Evolutionary conservation across 345 rosid species (phyloP).

Genomic region (Aurinia saxatilis): DNA sequence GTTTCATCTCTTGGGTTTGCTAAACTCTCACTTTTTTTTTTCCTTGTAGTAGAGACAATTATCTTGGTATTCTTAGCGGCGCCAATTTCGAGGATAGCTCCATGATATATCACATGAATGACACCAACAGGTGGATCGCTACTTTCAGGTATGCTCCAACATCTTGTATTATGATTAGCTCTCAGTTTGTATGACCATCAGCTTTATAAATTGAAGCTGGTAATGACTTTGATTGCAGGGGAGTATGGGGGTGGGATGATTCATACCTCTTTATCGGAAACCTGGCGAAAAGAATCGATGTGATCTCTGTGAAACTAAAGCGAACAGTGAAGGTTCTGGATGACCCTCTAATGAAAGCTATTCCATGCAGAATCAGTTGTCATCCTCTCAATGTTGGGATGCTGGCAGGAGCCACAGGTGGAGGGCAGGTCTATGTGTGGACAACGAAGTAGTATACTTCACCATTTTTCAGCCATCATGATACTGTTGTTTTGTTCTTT

Average conservation of each 20-base stretch:
- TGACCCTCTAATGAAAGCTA: slow-evolving; percentile 44
- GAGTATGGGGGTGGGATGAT: slow-evolving; percentile 95
- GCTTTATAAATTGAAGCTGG: neutral
- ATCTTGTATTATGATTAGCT: neutral
- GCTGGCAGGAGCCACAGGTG: slow-evolving; percentile 64
- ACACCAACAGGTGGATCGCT: slow-evolving; percentile 63
- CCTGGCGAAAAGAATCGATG: slow-evolving; percentile 53
- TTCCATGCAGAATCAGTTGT: slow-evolving; percentile 61
- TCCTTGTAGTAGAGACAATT: slow-evolving; percentile 49
- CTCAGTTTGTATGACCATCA: neutral
- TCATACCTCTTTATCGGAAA: slow-evolving; percentile 56
- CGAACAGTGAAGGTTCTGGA: slow-evolving; percentile 34
- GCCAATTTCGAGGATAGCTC: slow-evolving; percentile 38
- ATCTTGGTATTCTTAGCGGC: slow-evolving; percentile 49
- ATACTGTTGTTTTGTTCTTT: neutral
- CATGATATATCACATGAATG: slow-evolving; percentile 50
- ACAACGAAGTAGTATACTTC: slow-evolving; percentile 17
- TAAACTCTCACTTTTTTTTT: neutral
- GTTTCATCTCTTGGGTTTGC: neutral
- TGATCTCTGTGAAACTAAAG: slow-evolving; percentile 36
- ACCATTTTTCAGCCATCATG: neutral
- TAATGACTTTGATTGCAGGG: slow-evolving; percentile 34
- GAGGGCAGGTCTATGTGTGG: slow-evolving; percentile 76
- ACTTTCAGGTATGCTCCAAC: slow-evolving; percentile 48
- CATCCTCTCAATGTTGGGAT: slow-evolving; percentile 64